Evolutionary conservation across 2,329 filamentous ascomycete genomes (phyloP), one percentile per base, ranked within the genome.

Genomic region (Arthrobotrys entomopaga): DNA sequence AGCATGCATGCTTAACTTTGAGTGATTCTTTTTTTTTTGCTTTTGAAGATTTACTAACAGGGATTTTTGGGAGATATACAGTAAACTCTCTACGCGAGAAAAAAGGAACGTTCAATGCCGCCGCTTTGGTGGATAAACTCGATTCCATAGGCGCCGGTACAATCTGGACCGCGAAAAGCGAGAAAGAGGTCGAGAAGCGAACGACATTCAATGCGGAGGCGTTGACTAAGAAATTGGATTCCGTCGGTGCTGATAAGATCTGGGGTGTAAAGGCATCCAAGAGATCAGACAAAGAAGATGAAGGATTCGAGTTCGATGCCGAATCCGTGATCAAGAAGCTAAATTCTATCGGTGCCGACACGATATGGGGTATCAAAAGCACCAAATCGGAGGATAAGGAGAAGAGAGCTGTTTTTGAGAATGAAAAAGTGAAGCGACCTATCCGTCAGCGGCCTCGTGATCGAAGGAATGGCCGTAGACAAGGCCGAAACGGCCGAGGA

Each of bases 171-270:
- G 6, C 19, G 46, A 19, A 20, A 13, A 6, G 7, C n/a, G 26
- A 11, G 34, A 57, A 16, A 10, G n/a, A 38, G 22, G 19, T 2
- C 22, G 53, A 13, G 20, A 10, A 57, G 38, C 7, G 7, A 16
- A 43, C 15, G 26, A 38, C n/a, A 24, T 43, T 57, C 16, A 19
- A 22, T 16, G 11, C 16, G 3, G n/a, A 50, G 19, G 52, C 2
- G 29, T 34, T 34, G 29, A 54, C 20, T 20, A 19, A 26, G 26
- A 54, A 54, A 26, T 16, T 54, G 15, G 52, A 54, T n/a, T 15
- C 29, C 11, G 15, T 29, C 7, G 52, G 52, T 34, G 52, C 24
- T 20, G 52, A 29, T 34, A 34, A 34, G 10, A 34, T 34, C 29
- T 34, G 52, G 52, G 26, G 15, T 16, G 19, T 10, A 40, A 26